These are phyloP conservation scores for Dispira simplex DNA, from an alignment of 192 early-diverging fungal genomes.

Conservation along the genomic window DNA sequence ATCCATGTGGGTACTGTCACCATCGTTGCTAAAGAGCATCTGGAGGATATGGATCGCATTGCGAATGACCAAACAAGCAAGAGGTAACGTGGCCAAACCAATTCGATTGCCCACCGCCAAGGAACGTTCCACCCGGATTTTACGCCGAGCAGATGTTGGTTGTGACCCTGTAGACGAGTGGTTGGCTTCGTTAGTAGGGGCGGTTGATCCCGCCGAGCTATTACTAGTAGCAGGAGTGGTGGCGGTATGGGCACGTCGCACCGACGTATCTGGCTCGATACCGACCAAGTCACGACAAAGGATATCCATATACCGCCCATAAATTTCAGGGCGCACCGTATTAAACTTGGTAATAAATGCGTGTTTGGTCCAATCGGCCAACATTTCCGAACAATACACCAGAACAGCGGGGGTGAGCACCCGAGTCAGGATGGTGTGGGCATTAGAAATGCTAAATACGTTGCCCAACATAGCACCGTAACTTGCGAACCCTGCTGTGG, in stretches of 20 bases:
- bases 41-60: conserved; percentile 10
- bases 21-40: not conserved
- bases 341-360: conserved; percentile 98
- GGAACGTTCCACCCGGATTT: conserved; percentile 26
- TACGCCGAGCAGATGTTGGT: conserved; percentile 17
- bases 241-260: not conserved
- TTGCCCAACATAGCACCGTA: too few relatives aligned
- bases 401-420: conserved; percentile 67
- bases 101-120: conserved; percentile 27
- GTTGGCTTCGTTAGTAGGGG: too few relatives aligned
- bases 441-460: too few relatives aligned
- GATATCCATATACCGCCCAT: conserved; percentile 72
- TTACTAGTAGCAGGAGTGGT: not conserved
- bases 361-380: conserved; percentile 98
- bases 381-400: conserved; percentile 74
- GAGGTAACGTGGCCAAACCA: conserved; percentile 25
- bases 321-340: conserved; percentile 74
- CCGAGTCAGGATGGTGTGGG: conserved; percentile 28
- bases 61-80: conserved; percentile 15
- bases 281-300: conserved; percentile 73
- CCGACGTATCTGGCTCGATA: conserved; percentile 20
- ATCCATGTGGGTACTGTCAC: not conserved
- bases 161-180: conserved; percentile 2
- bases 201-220: too few relatives aligned
- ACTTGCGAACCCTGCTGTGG: too few relatives aligned